These are phyloP conservation scores for Mollisiaceae sp. DNA, from an alignment of 2,329 filamentous ascomycete genomes.

Conservation along the genomic window DNA sequence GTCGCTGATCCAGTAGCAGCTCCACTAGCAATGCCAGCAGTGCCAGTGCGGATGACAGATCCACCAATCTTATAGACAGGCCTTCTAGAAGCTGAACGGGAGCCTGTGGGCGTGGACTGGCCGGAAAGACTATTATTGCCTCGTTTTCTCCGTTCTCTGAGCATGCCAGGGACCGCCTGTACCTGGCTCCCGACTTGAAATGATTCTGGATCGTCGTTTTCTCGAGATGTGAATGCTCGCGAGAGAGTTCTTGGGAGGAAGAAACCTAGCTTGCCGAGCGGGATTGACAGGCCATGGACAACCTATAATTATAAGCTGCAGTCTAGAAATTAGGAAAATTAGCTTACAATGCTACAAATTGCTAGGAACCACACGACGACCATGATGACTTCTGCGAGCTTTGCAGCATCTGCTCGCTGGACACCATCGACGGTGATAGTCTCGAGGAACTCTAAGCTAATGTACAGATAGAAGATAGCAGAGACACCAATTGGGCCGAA, in stretches of 20 bases:
- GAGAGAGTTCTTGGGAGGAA: conserved; percentile 70
- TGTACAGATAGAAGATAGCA: conserved; percentile 87
- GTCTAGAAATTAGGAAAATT: background rate
- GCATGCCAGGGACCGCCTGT: conserved; percentile 18
- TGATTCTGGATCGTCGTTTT: conserved; percentile 24
- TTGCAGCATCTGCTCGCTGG: conserved; percentile 67
- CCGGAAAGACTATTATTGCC: conserved; percentile 22
- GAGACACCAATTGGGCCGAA: conserved; percentile 93
- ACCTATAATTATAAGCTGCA: conserved; percentile 51
- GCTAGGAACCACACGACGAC: conserved; percentile 86
- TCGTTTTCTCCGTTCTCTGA: conserved; percentile 32
- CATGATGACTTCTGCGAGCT: conserved; percentile 68
- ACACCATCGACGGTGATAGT: conserved; percentile 61
- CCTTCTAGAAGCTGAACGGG: conserved; percentile 26
- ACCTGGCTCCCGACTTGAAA: conserved; percentile 29
- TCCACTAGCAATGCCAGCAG: background rate
- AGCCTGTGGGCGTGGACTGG: conserved; percentile 19
- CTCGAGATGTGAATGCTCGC: conserved; percentile 37
- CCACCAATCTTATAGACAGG: conserved; percentile 51
- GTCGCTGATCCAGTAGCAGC: background rate
- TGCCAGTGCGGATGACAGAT: conserved; percentile 29
- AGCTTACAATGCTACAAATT: conserved; percentile 78
- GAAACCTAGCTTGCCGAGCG: conserved; percentile 67
- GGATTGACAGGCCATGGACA: conserved; percentile 83
- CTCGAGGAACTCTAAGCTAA: conserved; percentile 76